phyloP scores from a whole-genome alignment of 2,329 filamentous ascomycete species.

The Neurospora sp. region DNA sequence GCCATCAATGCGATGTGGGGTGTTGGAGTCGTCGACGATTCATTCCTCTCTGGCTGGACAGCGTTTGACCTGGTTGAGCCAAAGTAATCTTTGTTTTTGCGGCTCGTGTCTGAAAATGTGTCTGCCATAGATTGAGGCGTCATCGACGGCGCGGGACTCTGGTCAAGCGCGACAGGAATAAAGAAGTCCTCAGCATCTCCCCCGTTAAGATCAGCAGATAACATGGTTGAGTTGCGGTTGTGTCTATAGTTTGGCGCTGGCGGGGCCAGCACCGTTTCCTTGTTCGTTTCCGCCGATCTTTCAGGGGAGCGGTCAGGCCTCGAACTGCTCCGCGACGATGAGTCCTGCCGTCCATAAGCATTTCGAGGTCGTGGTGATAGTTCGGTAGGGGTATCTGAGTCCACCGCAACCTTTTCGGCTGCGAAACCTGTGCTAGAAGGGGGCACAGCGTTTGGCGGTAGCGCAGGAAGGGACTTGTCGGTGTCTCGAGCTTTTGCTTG shows the following conservation, averaged over 20 bases:
- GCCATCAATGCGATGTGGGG: constrained; percentile 93
- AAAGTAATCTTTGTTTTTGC: constrained; percentile 49
- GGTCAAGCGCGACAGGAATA: constrained; percentile 66
- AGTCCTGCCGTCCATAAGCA: constrained; percentile 40
- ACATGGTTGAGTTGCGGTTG: constrained; percentile 62
- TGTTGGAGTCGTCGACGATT: constrained; percentile 48
- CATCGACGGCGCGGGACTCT: constrained; percentile 47
- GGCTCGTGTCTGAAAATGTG: constrained; percentile 31
- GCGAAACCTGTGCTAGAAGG: constrained; percentile 46
- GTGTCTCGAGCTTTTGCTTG: constrained; percentile 53
- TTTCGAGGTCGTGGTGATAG: constrained; percentile 53
- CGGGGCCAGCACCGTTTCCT: constrained; percentile 54
- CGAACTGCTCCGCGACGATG: constrained; percentile 45
- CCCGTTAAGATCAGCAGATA: constrained; percentile 32
- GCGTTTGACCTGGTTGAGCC: constrained; percentile 30
- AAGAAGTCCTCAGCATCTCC: constrained; percentile 59
- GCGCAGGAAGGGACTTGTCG: constrained; percentile 86
- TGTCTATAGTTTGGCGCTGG: constrained; percentile 70
- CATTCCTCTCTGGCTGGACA: constrained; percentile 30
- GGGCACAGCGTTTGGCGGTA: constrained; percentile 65
- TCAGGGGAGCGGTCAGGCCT: constrained; percentile 46
- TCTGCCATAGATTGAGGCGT: constrained; percentile 47
- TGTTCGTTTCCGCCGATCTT: constrained; percentile 30
- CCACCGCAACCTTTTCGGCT: constrained; percentile 46
- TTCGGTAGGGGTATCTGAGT: constrained; percentile 60